Conservation (phyloP, 148 eudicot genomes). For the Cornus kousa region DNA sequence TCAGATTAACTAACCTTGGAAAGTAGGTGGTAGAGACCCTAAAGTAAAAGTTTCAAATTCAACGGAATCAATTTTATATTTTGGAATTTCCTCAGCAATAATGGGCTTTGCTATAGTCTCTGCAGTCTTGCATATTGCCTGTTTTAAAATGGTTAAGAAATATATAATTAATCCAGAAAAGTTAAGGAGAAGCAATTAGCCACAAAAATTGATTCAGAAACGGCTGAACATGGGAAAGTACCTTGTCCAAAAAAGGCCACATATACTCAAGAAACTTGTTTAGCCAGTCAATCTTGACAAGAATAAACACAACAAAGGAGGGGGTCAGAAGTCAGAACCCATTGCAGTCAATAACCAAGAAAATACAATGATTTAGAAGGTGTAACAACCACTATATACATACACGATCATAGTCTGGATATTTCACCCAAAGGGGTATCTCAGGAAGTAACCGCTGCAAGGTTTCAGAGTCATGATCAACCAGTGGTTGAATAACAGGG, state of each 20-base stretch:
- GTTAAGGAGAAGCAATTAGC: not conserved
- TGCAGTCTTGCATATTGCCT: constrained; percentile 91
- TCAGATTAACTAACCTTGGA: constrained; percentile 55
- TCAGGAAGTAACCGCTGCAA: constrained; percentile 73
- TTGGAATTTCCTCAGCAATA: constrained; percentile 86
- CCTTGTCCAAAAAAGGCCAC: constrained; percentile 97
- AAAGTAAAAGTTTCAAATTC: constrained; percentile 73
- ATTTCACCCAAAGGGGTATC: constrained; percentile 88
- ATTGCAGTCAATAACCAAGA: not conserved
- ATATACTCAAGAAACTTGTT: constrained; percentile 72
- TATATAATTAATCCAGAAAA: not conserved
- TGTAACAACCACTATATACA: constrained; percentile 17
- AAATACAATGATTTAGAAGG: constrained; percentile 1
- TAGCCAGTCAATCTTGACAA: constrained; percentile 74
- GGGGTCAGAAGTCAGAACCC: constrained; percentile 10
- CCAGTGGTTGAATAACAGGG: constrained; percentile 70
- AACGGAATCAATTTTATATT: constrained; percentile 77
- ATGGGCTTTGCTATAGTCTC: constrained; percentile 76
- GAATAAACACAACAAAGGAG: constrained; percentile 16
- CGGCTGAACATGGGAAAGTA: constrained; percentile 20
- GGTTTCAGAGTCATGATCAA: constrained; percentile 58
- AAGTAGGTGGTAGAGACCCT: constrained; percentile 84
- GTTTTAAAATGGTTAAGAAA: not conserved
- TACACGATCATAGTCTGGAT: constrained; percentile 92
- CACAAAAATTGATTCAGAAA: constrained; percentile 4